Evolutionary conservation across 2,329 filamentous ascomycete genomes (phyloP).

Genomic region (Lachnellula suecica): DNA sequence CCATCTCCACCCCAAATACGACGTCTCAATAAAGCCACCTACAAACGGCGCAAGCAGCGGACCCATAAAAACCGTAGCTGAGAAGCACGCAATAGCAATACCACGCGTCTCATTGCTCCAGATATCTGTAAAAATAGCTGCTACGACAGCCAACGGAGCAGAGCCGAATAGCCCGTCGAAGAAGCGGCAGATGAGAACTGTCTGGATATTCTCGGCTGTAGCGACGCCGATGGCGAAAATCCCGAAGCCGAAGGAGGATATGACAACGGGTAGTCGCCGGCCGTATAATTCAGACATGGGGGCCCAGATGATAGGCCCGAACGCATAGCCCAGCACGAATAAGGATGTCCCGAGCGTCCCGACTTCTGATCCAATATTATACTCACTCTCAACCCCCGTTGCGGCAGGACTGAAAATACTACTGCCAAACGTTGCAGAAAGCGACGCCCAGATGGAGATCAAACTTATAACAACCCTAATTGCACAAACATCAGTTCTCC

Average conservation of each 20-base stretch:
- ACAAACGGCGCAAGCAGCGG: constrained; percentile 30
- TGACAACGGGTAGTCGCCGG: constrained; percentile 55
- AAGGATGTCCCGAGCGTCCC: constrained; percentile 57
- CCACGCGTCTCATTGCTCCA: constrained; percentile 17
- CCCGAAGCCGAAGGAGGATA: constrained; percentile 54
- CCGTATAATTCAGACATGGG: constrained; percentile 63
- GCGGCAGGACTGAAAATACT: constrained; percentile 47
- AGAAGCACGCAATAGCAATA: constrained; percentile 7
- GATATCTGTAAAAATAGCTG: constrained; percentile 18
- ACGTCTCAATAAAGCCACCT: constrained; percentile 56
- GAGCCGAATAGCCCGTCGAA: constrained; percentile 61
- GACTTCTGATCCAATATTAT: constrained; percentile 52
- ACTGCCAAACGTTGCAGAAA: constrained; percentile 9
- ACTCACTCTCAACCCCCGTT: constrained; percentile 47
- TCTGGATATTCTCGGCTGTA: constrained; percentile 53
- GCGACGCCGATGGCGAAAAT: constrained; percentile 60
- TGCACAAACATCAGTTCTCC: background rate
- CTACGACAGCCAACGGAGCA: constrained; percentile 7
- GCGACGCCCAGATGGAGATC: constrained; percentile 32
- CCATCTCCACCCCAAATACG: constrained; percentile 57
- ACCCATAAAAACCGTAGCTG: constrained; percentile 5
- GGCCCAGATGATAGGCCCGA: constrained; percentile 66
- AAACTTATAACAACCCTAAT: constrained; percentile 4
- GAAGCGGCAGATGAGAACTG: constrained; percentile 63
- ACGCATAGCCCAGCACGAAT: constrained; percentile 58